phyloP scores from a whole-genome alignment of 768 basidiomycete species.

The Exidia glandulosa region DNA sequence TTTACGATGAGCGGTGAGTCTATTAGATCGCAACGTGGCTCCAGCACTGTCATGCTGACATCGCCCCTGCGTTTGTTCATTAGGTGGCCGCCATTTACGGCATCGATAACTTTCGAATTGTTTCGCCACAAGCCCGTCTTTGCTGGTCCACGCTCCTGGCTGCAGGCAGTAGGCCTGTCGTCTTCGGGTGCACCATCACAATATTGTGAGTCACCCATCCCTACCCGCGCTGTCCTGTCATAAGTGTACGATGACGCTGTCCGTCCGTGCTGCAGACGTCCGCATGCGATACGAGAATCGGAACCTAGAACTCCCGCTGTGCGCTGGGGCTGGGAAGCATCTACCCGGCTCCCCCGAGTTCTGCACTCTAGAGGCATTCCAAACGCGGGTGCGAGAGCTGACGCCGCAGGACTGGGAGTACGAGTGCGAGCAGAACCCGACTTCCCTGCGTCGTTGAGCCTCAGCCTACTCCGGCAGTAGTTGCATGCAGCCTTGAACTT shows the following conservation, averaged over 20 bases:
- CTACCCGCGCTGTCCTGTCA: too few species aligned
- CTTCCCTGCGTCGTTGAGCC: neutral
- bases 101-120: slow-evolving; percentile 63
- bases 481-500: too few species aligned
- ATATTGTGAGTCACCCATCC: slow-evolving; percentile 1
- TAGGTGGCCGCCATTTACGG: slow-evolving; percentile 70
- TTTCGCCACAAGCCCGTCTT: slow-evolving; percentile 31
- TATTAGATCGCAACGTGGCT: neutral
- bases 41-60: slow-evolving; percentile 1
- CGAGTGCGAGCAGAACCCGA: slow-evolving; percentile 34
- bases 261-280: slow-evolving; percentile 32
- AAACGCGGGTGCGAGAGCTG: slow-evolving; percentile 47
- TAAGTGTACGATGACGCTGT: neutral
- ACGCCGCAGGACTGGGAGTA: slow-evolving; percentile 55
- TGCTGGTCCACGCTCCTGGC: neutral
- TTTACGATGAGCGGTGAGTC: slow-evolving; percentile 56
- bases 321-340: slow-evolving; percentile 56
- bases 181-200: neutral
- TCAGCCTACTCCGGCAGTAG: too few species aligned
- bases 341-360: slow-evolving; percentile 61
- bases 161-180: neutral
- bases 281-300: slow-evolving; percentile 72
- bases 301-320: slow-evolving; percentile 50
- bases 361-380: slow-evolving; percentile 57
- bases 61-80: too few species aligned